Evolutionary conservation across 2,329 filamentous ascomycete species (phyloP), one percentile per base, ranked within the genome.

Genomic region (Sordariomycetes sp.): DNA sequence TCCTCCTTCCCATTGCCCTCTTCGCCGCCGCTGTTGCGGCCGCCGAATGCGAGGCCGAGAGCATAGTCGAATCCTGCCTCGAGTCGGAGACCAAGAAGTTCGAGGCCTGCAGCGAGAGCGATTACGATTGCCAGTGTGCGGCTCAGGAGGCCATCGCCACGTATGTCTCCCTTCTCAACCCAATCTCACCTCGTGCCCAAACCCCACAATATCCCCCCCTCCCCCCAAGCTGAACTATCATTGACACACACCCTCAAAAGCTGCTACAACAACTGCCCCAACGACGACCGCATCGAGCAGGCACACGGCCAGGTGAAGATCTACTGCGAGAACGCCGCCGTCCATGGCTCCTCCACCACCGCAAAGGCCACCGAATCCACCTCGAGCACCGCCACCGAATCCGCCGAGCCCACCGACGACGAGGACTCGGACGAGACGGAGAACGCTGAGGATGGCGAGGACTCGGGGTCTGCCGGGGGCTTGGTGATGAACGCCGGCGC

Each of bases 241-340:
- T 25, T 51, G 10, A 13, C 6, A 53, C 51, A 36, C 34, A 39
- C 10, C 10, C 34, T 24, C 54, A 24, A 24, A 58, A 76, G 75
- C 60, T 80, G 77, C 75, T 80, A 72, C 70, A 77, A 77, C 72
- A 79, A 80, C 74, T 80, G 77, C 71, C 77, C 77, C 64, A 69
- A 74, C 63, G 76, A 80, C 66, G 1, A 64, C 55, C 69, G 72
- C 52, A 67, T 64, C 60, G 57, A 62, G 56, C 57, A 65, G 22
- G 69, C 68, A 62, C 61, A 67, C 54, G 64, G 68, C 62, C 70
- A 74, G 64, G 69, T 74, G 60, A 64, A 65, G 59, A 68, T 71
- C 63, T 74, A 67, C 70, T 79, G 77, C 70, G 65, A 67, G 58
- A 71, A 75, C 62, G 75, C 73, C 59, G 24, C 45, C 45, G 45